Evolutionary conservation across 2,329 filamentous ascomycete species (phyloP).

Genomic region (Tolypocladium tundrense): DNA sequence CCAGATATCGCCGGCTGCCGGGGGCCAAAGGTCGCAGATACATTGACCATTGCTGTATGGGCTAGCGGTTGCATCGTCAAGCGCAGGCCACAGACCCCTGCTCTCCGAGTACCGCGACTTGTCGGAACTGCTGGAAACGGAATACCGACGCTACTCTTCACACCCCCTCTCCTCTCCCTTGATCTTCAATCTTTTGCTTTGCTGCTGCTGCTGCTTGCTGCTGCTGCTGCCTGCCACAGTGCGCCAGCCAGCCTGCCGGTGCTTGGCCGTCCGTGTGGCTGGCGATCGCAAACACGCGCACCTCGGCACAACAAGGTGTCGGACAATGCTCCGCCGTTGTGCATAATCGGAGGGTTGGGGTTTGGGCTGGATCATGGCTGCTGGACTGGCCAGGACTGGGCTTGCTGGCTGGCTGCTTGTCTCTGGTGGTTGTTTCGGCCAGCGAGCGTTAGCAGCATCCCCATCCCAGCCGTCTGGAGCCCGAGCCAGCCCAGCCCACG

Average conservation of each 20-base stretch:
- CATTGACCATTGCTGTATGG: background rate
- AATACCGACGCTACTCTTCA: constrained; percentile 6
- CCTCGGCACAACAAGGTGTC: background rate
- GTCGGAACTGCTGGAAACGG: constrained; percentile 10
- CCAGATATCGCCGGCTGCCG: constrained; percentile 1
- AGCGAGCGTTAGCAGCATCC: background rate
- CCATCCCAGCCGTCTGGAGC: constrained; percentile 1
- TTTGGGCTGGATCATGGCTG: background rate
- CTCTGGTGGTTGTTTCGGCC: background rate
- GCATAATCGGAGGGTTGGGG: constrained; percentile 6
- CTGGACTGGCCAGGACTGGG: background rate
- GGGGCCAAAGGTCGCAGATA: background rate
- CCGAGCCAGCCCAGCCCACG: background rate
- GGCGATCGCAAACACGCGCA: constrained; percentile 1
- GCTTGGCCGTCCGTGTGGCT: background rate
- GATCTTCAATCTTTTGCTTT: background rate
- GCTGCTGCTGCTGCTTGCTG: background rate
- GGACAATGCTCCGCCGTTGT: constrained; percentile 2
- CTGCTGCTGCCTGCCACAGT: background rate
- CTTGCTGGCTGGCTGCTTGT: background rate
- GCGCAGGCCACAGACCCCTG: constrained; percentile 1
- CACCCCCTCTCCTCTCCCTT: background rate
- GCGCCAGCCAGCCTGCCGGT: background rate
- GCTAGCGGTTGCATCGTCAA: constrained; percentile 1
- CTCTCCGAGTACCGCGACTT: background rate